phyloP scores from a whole-genome alignment of 441 rosid species.

The Pelargonium cotyledonis region DNA sequence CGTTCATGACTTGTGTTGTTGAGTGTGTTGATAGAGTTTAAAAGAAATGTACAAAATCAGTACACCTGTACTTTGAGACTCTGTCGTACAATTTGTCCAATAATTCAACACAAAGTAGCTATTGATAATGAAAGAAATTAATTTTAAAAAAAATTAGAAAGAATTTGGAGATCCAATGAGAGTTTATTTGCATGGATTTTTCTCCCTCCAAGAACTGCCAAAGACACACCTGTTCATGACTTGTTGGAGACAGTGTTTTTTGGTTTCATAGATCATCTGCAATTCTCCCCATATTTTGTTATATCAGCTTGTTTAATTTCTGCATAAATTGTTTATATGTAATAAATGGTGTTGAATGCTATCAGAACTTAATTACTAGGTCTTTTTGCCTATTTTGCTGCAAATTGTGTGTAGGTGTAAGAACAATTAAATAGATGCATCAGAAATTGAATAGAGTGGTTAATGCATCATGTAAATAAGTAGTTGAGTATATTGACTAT shows the following conservation, averaged over 20 bases:
- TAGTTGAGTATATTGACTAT: not conserved
- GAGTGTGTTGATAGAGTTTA: not conserved
- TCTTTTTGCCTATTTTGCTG: not conserved
- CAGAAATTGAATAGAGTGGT: not conserved
- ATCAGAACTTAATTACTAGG: too few relatives aligned
- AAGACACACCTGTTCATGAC: not conserved
- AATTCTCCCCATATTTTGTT: too few relatives aligned
- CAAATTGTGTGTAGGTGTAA: not conserved
- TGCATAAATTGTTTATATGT: too few relatives aligned
- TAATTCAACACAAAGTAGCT: not conserved
- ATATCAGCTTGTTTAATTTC: too few relatives aligned
- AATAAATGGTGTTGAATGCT: too few relatives aligned
- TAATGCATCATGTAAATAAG: not conserved
- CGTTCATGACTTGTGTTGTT: not conserved
- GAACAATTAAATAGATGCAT: not conserved
- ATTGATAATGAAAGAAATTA: not conserved
- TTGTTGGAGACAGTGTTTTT: not conserved
- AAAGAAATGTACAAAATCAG: not conserved
- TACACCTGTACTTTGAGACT: constrained; percentile 6
- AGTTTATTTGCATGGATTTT: not conserved
- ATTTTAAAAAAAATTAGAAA: not conserved
- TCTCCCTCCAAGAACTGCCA: not conserved
- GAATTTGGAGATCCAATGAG: not conserved
- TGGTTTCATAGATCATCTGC: not conserved
- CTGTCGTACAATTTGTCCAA: not conserved